A percentile compares a stretch with the other conserved stretches of the same genome.
Evolutionary conservation across 768 basidiomycete genomes (phyloP).

Genomic region (Amanita rimosa): DNA sequence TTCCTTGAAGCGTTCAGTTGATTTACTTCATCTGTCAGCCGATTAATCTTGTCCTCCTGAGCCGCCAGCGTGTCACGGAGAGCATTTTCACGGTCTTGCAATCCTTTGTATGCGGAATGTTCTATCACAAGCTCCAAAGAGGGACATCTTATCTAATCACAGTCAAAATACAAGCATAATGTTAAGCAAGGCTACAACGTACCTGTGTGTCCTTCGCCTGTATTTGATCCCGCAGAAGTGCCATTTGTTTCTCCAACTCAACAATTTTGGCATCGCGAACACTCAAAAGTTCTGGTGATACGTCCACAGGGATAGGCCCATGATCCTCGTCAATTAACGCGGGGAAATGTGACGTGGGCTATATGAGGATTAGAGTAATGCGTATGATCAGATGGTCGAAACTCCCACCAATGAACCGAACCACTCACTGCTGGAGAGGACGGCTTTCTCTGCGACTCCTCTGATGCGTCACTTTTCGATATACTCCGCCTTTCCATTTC

Average conservation of each 20-base stretch:
- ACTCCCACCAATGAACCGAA: conserved; percentile 57
- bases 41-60: conserved; percentile 24
- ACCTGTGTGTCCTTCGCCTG: conserved; percentile 35
- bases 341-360: conserved; percentile 28
- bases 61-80: conserved; percentile 32
- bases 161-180: conserved; percentile 1
- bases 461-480: conserved; percentile 24
- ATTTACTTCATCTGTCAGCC: conserved; percentile 33
- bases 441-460: conserved; percentile 38
- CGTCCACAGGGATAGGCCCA: conserved; percentile 23
- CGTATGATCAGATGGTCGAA: conserved; percentile 30
- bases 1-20: conserved; percentile 25
- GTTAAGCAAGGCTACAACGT: conserved; percentile 5
- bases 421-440: conserved; percentile 68
- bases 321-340: conserved; percentile 26
- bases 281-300: conserved; percentile 30
- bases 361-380: conserved; percentile 29
- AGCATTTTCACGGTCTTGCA: conserved; percentile 41
- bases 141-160: conserved; percentile 25
- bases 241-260: conserved; percentile 35
- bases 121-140: conserved; percentile 36
- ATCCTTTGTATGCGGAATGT: conserved; percentile 40
- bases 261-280: conserved; percentile 33
- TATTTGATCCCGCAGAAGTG: conserved; percentile 33
- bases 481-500: conserved; percentile 30